A percentile compares a stretch with the other conserved stretches of the same genome.
Evolutionary conservation across 768 basidiomycete genomes (phyloP).

Genomic region (Antrodiella citrinella): DNA sequence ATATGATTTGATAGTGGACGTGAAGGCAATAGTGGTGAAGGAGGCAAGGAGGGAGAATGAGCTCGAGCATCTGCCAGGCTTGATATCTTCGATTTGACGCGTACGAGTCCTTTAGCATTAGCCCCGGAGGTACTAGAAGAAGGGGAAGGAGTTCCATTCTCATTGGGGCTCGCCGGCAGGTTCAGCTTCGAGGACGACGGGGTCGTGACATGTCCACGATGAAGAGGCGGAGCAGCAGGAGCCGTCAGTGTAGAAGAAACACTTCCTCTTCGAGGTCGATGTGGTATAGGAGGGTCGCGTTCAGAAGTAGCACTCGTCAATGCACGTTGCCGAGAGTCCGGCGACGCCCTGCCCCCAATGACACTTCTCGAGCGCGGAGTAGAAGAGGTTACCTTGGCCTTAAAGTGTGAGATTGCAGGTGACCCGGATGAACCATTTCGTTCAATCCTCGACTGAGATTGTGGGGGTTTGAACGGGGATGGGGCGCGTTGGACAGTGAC

Average conservation of each 20-base stretch:
- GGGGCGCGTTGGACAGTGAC: slow-evolving; percentile 19
- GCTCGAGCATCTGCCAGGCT: slow-evolving; percentile 31
- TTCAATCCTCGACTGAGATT: slow-evolving; percentile 1
- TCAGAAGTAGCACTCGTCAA: slow-evolving; percentile 18
- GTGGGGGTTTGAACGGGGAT: slow-evolving; percentile 32
- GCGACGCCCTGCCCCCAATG: slow-evolving; percentile 5
- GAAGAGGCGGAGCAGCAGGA: slow-evolving; percentile 10
- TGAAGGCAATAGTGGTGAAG: slow-evolving; percentile 13
- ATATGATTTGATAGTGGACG: slow-evolving; percentile 10
- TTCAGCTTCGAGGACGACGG: slow-evolving; percentile 13
- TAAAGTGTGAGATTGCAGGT: slow-evolving; percentile 18
- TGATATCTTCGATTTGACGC: slow-evolving; percentile 59
- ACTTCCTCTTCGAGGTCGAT: slow-evolving; percentile 17
- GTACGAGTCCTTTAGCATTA: slow-evolving; percentile 12
- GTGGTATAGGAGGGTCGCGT: slow-evolving; percentile 5
- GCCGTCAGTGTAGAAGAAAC: slow-evolving; percentile 14
- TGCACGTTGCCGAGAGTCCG: slow-evolving; percentile 23
- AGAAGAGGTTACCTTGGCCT: slow-evolving; percentile 14
- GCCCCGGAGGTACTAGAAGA: slow-evolving; percentile 5
- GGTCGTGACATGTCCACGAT: slow-evolving; percentile 1
- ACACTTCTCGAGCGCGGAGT: slow-evolving; percentile 11
- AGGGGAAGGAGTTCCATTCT: slow-evolving; percentile 7
- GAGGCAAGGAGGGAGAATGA: slow-evolving; percentile 16
- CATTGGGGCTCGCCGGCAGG: slow-evolving; percentile 11
- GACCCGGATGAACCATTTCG: slow-evolving; percentile 26